A percentile compares a stretch with the other conserved stretches of the same genome.
Evolutionary conservation across 305 asterid species (phyloP).

Genomic region (Fraxinus xanthoxyloides): DNA sequence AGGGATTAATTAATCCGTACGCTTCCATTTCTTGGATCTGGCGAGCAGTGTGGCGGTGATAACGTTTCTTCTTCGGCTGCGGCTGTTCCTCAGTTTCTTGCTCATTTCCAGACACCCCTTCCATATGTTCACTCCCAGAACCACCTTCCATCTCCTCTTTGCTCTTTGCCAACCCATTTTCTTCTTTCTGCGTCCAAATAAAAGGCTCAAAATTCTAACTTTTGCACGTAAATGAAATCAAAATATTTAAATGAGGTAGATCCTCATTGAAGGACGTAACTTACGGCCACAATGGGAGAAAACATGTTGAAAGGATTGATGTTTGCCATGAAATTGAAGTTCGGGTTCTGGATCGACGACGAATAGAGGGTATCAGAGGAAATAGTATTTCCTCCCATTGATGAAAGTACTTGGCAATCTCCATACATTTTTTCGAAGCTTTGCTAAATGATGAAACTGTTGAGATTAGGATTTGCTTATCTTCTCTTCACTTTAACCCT

Average conservation of each 20-base stretch:
- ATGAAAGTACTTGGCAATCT: too few relatives aligned
- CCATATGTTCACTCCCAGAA: conserved; percentile 82
- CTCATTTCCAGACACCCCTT: conserved; percentile 73
- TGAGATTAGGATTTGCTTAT: conserved; percentile 3
- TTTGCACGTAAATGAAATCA: background rate
- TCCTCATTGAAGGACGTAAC: background rate
- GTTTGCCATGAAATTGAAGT: too few relatives aligned
- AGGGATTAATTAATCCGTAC: conserved; percentile 21
- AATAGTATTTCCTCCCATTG: too few relatives aligned
- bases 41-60: conserved; percentile 83
- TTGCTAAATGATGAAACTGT: background rate
- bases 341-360: too few relatives aligned
- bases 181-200: conserved; percentile 53
- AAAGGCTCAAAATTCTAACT: background rate
- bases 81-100: conserved; percentile 42
- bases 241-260: background rate
- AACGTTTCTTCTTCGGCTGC: conserved; percentile 64
- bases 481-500: conserved; percentile 20
- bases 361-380: too few relatives aligned
- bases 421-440: too few relatives aligned
- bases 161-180: conserved; percentile 46
- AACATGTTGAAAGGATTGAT: too few relatives aligned
- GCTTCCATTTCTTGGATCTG: conserved; percentile 98
- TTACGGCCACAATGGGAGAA: too few relatives aligned
- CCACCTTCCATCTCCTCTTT: too few relatives aligned